Conservation (phyloP, 306 rosid genomes). For the Glycine tomentella region DNA sequence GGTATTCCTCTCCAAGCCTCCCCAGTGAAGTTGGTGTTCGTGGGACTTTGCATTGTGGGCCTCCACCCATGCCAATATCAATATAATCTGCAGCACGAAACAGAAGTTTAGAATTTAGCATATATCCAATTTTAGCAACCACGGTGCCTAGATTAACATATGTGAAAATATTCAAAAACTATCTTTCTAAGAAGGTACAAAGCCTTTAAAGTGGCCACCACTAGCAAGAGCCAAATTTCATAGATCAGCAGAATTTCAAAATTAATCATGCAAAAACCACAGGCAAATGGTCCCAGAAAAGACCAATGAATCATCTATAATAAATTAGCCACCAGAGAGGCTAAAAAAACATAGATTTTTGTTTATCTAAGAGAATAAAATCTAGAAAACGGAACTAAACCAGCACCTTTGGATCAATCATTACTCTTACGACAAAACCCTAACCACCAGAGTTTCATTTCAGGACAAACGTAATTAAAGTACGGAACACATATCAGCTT, state of each 20-base stretch:
- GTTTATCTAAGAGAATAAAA: not conserved
- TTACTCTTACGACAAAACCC: slow-evolving; percentile 33
- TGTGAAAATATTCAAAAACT: not conserved
- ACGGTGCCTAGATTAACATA: not conserved
- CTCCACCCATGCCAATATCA: slow-evolving; percentile 65
- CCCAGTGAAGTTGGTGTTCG: slow-evolving; percentile 56
- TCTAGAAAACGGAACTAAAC: slow-evolving; percentile 1
- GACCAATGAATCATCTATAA: slow-evolving; percentile 5
- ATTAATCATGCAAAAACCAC: slow-evolving; percentile 21
- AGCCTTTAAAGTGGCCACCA: not conserved
- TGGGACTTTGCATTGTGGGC: slow-evolving; percentile 57
- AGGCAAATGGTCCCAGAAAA: not conserved
- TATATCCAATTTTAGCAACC: slow-evolving; percentile 22
- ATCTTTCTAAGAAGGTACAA: slow-evolving; percentile 36
- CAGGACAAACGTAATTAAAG: slow-evolving; percentile 31
- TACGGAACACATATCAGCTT: not conserved
- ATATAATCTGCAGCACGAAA: slow-evolving; percentile 65
- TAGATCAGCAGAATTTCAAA: slow-evolving; percentile 27
- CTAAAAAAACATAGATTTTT: not conserved
- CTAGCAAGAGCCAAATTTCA: slow-evolving; percentile 30
- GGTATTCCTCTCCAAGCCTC: slow-evolving; percentile 54
- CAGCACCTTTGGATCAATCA: slow-evolving; percentile 41
- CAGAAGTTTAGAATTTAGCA: slow-evolving; percentile 1
- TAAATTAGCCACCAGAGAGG: slow-evolving; percentile 37
- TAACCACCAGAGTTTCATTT: slow-evolving; percentile 28